A percentile compares a stretch with the other conserved stretches of the same genome.
Evolutionary conservation across 1,284 basidiomycete genomes (phyloP).

Genomic region (Marasmius sp.): DNA sequence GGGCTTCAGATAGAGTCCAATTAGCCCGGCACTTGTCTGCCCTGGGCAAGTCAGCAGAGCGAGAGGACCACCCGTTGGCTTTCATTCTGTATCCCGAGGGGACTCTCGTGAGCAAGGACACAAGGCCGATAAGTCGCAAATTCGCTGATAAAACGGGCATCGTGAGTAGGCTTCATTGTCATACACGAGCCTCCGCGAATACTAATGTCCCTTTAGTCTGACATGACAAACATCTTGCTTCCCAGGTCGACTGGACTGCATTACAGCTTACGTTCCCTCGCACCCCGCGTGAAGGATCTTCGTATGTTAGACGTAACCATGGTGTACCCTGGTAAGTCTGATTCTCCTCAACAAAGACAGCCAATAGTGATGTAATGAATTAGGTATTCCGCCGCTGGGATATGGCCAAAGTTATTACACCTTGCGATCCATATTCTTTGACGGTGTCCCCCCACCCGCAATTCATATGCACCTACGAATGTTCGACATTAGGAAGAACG

Average conservation of each 20-base stretch:
- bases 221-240: conserved; percentile 78
- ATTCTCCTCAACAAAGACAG: neutral
- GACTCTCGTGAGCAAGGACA: conserved; percentile 83
- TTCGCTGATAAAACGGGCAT: conserved; percentile 83
- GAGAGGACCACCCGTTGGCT: conserved; percentile 70
- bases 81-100: conserved; percentile 93
- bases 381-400: conserved; percentile 66
- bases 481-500: conserved; percentile 62
- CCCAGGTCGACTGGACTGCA: conserved; percentile 91
- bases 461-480: conserved; percentile 86
- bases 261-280: conserved; percentile 81
- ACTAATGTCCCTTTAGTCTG: conserved; percentile 48
- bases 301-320: conserved; percentile 88
- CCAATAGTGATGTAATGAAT: conserved; percentile 8
- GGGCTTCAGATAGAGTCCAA: conserved; percentile 65
- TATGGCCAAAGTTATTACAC: conserved; percentile 89
- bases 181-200: neutral
- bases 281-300: conserved; percentile 75
- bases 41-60: conserved; percentile 59
- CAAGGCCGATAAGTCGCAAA: conserved; percentile 79
- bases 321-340: conserved; percentile 75
- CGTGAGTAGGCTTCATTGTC: conserved; percentile 46
- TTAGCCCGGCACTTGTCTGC: conserved; percentile 60
- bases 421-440: conserved; percentile 84
- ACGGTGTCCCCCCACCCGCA: conserved; percentile 79